Conservation (phyloP, 129 eudicot genomes). For the Helichrysum umbraculigerum region DNA sequence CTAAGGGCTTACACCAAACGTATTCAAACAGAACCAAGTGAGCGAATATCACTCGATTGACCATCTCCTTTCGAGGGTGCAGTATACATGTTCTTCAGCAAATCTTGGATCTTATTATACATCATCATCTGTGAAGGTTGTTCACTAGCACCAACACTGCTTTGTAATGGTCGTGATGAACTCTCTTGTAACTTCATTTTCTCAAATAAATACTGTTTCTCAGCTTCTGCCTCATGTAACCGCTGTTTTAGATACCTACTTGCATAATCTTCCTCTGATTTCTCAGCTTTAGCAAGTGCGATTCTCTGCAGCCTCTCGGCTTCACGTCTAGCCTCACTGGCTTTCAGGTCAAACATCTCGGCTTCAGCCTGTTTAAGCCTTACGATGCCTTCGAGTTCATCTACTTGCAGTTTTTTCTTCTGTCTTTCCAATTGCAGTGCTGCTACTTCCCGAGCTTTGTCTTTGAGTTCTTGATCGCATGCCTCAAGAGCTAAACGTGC, state of each 20-base stretch:
- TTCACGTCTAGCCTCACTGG: slow-evolving; percentile 79
- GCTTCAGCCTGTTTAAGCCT: slow-evolving; percentile 88
- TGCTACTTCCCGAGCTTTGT: slow-evolving; percentile 73
- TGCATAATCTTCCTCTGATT: slow-evolving; percentile 79
- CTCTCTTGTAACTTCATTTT: slow-evolving; percentile 79
- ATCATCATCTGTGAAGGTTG: slow-evolving; percentile 64
- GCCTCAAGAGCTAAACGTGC: slow-evolving; percentile 77
- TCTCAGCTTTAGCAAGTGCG: slow-evolving; percentile 73
- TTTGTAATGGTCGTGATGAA: slow-evolving; percentile 58
- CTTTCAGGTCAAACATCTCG: slow-evolving; percentile 81
- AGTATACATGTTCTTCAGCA: slow-evolving; percentile 69
- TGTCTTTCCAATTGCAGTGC: slow-evolving; percentile 70
- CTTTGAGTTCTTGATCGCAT: slow-evolving; percentile 83
- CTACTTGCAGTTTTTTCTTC: slow-evolving; percentile 74
- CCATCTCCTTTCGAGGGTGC: slow-evolving; percentile 55
- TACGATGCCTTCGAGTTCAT: slow-evolving; percentile 75
- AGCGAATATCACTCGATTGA: slow-evolving; percentile 41
- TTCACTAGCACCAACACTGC: slow-evolving; percentile 52
- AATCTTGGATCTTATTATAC: slow-evolving; percentile 65
- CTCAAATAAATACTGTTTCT: slow-evolving; percentile 76
- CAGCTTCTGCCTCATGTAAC: slow-evolving; percentile 81
- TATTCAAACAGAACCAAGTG: slow-evolving; percentile 43
- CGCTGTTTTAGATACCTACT: slow-evolving; percentile 78
- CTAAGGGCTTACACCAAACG: slow-evolving; percentile 14
- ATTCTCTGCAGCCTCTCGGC: slow-evolving; percentile 77